Evolutionary conservation across 768 basidiomycete genomes (phyloP), one percentile per base, ranked within the genome.

Genomic region (Mycena kentingensis): DNA sequence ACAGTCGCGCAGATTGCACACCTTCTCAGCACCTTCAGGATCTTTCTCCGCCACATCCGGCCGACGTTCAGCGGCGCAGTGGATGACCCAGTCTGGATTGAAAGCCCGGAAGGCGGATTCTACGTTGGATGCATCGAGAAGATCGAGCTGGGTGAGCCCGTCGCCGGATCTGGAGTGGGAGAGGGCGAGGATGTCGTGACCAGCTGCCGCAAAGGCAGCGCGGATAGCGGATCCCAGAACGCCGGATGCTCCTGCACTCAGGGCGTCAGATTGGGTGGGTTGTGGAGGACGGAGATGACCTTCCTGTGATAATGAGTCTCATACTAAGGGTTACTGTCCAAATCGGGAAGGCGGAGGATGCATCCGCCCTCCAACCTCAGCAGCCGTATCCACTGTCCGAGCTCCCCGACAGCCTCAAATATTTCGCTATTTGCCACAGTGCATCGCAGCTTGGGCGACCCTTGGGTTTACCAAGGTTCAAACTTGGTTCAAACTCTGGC

Each of bases 1-100:
- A 45, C 37, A 31, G 19, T 31, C 29, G 19, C 38, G 31, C 21
- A 11, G 36, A 11, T 27, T 31, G 64, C 73, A 53, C 51, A 89
- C 91, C 68, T 77, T 77, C 32, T 76, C 77, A 1, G 89, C 79
- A 29, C 78, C 83, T 39, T 80, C 82, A 24, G 89, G 89, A 68
- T 92, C 79, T 85, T 88, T 88, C 68, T 96, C 92, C 50, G 93
- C 94, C 12, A 92, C 89, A 65, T 98, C 94, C 4, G 95, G 93
- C 37, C 94, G 76, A 55, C 96, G 73, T 71, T 98, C 95, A 2
- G 96, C 96, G 13, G 96, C 96, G 63, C 94, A 97, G 65, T 98
- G 96, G 15, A 98, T 84, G 32, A 98, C 83, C 84, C 91, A 91
- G 49, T 86, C 72, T 0, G 92, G 90, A 50, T 78, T 78, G 67